Evolutionary conservation across 352 stramenopile genomes (phyloP).

Genomic region (Pythium guiyangense): DNA sequence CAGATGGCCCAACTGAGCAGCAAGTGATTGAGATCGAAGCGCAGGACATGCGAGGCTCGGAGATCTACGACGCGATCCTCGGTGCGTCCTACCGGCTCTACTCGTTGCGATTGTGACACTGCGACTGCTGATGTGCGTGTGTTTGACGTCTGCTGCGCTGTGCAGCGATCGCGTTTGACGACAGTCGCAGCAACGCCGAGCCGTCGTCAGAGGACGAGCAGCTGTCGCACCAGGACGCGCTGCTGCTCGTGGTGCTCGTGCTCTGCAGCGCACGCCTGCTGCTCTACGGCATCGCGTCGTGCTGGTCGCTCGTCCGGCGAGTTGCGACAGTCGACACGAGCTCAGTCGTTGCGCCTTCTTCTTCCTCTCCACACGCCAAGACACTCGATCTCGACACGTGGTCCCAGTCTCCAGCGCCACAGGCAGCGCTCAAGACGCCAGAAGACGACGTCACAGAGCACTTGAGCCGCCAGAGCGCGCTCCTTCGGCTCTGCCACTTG

Average conservation of each 20-base stretch:
- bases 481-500: constrained; percentile 36
- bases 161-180: constrained; percentile 14
- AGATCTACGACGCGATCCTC: constrained; percentile 48
- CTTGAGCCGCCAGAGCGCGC: constrained; percentile 18
- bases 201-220: constrained; percentile 17
- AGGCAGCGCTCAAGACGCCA: too few species aligned
- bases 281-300: constrained; percentile 18
- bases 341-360: too few species aligned
- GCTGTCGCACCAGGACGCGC: constrained; percentile 38
- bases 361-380: neutral
- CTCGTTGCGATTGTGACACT: neutral
- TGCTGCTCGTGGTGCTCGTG: constrained; percentile 34
- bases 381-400: neutral
- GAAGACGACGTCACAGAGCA: neutral
- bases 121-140: neutral
- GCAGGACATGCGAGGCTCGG: constrained; percentile 44
- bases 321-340: neutral
- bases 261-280: constrained; percentile 26
- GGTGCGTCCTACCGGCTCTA: constrained; percentile 2
- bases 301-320: constrained; percentile 22
- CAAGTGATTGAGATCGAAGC: constrained; percentile 42
- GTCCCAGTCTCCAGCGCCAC: too few species aligned
- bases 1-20: constrained; percentile 35
- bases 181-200: neutral
- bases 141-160: neutral